Conservation (phyloP, 108 stramenopile species). For the Pseudonitzschia multiseries region DNA sequence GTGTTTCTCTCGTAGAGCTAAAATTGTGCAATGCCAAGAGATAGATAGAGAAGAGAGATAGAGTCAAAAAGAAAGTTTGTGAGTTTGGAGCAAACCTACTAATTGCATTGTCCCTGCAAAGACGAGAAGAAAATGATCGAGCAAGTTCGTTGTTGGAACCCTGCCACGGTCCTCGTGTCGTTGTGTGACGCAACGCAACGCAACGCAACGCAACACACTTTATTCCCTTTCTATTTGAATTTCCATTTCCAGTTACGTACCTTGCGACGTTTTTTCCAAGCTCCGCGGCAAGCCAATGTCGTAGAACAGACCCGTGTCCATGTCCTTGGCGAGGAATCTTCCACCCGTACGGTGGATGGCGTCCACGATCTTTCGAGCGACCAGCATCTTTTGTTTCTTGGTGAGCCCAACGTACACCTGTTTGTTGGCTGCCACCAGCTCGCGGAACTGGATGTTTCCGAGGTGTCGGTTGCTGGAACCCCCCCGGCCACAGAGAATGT, state of each 20-base stretch:
- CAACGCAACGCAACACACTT: background rate
- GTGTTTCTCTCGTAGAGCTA: conserved; percentile 47
- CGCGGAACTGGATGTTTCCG: conserved; percentile 81
- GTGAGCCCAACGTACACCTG: conserved; percentile 49
- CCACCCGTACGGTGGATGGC: conserved; percentile 38
- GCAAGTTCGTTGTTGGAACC: too few relatives aligned
- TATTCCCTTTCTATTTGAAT: too few relatives aligned
- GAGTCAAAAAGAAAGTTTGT: too few relatives aligned
- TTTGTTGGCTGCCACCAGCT: conserved; percentile 62
- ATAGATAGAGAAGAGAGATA: background rate
- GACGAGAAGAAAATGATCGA: too few relatives aligned
- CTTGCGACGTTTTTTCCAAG: conserved; percentile 66
- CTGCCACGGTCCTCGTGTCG: too few relatives aligned
- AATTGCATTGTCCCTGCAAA: too few relatives aligned
- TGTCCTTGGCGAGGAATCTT: conserved; percentile 57
- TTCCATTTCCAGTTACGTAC: too few relatives aligned
- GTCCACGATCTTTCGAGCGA: conserved; percentile 51
- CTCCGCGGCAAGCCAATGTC: conserved; percentile 61
- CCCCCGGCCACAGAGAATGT: conserved; percentile 85
- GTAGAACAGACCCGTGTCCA: conserved; percentile 45
- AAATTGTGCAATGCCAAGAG: background rate
- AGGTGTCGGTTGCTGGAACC: conserved; percentile 77
- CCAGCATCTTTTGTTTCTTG: conserved; percentile 67
- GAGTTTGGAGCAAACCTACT: too few relatives aligned
- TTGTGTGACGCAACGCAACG: background rate